phyloP scores from a whole-genome alignment of 1,139 yeast species.

The Debaryomycetaceae sp. region DNA sequence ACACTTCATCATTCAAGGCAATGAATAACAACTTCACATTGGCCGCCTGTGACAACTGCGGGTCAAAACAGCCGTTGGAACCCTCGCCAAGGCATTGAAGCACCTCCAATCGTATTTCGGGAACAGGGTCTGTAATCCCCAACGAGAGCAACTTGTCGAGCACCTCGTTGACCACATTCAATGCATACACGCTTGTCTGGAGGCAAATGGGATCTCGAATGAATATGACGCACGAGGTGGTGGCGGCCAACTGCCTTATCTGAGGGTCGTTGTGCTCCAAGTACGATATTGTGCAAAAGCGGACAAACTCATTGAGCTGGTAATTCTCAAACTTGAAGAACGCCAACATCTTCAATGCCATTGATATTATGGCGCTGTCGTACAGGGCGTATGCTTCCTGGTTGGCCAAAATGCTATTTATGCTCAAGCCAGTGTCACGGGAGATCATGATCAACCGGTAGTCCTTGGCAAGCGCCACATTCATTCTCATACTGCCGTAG shows the following conservation, averaged over 20 bases:
- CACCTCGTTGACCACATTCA: conserved; percentile 81
- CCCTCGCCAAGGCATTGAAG: conserved; percentile 51
- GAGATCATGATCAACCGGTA: conserved; percentile 72
- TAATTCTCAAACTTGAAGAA: conserved; percentile 71
- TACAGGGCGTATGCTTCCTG: conserved; percentile 37
- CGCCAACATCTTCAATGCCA: conserved; percentile 70
- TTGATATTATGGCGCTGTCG: conserved; percentile 54
- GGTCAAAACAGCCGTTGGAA: conserved; percentile 67
- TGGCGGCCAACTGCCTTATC: conserved; percentile 80
- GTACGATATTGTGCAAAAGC: conserved; percentile 76
- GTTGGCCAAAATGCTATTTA: conserved; percentile 34
- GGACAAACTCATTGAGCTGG: conserved; percentile 80
- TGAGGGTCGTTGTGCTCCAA: conserved; percentile 75
- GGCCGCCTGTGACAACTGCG: conserved; percentile 91
- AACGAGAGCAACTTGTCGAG: conserved; percentile 74
- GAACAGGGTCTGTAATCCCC: conserved; percentile 85
- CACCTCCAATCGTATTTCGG: conserved; percentile 80
- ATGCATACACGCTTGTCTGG: conserved; percentile 80
- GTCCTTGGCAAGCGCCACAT: conserved; percentile 63
- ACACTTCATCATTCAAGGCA: conserved; percentile 88
- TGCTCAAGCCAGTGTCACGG: conserved; percentile 54
- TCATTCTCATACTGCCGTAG: conserved; percentile 58
- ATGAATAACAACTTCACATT: conserved; percentile 80
- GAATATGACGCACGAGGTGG: conserved; percentile 79
- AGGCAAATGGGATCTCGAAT: conserved; percentile 77